Evolutionary conservation across 2,329 filamentous ascomycete genomes (phyloP), one percentile per base, ranked within the genome.

Genomic region (Volutella citrinella): DNA sequence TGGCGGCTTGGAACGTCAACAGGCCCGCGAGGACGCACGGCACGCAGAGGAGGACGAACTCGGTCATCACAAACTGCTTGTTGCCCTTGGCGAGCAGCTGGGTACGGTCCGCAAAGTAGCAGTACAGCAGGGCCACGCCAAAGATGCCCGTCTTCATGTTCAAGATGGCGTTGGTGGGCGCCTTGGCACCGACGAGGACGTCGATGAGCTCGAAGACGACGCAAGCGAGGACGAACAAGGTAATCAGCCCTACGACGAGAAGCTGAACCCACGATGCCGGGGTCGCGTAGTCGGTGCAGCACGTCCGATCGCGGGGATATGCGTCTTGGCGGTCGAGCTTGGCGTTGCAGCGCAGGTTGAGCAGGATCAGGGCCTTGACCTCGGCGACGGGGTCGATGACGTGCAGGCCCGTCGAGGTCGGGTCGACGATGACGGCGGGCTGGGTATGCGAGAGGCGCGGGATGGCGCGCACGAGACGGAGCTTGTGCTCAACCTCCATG

Each of bases 291-390:
- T 62, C 63, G 28, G 58, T 69, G 45, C 75, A 80, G 48, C 75
- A 80, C 4, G 72, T 76, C 38, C 66, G 60, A 32, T 66, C 59
- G 47, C 68, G 70, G 1, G 68, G 65, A 34, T 66, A 68, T n/a
- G 57, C 59, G 1, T 37, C 23, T 18, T 40, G 25, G 7, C 31
- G 54, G 44, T 40, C 54, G 40, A 40, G 60, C 46, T 44, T 65
- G 38, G 54, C 66, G 54, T 45, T 80, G 53, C 77, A 80, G 30
- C 72, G 68, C 13, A 68, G 52, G 42, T 75, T 76, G 25, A 81
- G 61, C 1, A 79, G 45, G 10, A 78, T 56, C 53, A 33, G 59
- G 29, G 49, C 65, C 51, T 51, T 62, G 51, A 41, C 53, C 25
- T 57, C 54, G 4, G 55, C 51, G 14, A 57, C 47, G 0, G 45